These are phyloP conservation scores for Wickerhamiella nectarea DNA, from an alignment of 805 yeast genomes.

Conservation along the genomic window DNA sequence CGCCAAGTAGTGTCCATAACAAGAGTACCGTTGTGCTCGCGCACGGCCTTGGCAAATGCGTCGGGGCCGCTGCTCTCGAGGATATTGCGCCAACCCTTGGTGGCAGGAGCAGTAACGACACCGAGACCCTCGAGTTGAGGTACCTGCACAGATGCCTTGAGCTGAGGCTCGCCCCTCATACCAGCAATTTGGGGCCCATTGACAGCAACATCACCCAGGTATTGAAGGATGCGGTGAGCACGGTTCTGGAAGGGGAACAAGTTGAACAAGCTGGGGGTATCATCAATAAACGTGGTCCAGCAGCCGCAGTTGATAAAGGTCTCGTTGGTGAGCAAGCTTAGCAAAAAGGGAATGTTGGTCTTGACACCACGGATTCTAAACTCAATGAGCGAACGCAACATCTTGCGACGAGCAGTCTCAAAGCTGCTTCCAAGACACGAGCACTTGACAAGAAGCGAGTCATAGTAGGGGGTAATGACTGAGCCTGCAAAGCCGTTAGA, in stretches of 20 bases:
- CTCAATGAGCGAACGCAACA: slow-evolving; percentile 92
- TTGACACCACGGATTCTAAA: slow-evolving; percentile 98
- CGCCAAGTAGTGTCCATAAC: slow-evolving; percentile 99
- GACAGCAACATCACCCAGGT: slow-evolving; percentile 86
- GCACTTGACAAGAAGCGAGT: slow-evolving; percentile 95
- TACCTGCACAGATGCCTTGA: slow-evolving; percentile 56
- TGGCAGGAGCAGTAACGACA: slow-evolving; percentile 44
- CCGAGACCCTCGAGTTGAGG: slow-evolving; percentile 60
- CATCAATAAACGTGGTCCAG: slow-evolving; percentile 98
- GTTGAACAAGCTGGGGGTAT: slow-evolving; percentile 89
- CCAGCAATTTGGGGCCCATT: slow-evolving; percentile 95
- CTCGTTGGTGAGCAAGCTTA: slow-evolving; percentile 80
- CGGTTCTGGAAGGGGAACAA: slow-evolving; percentile 92
- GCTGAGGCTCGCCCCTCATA: slow-evolving; percentile 83
- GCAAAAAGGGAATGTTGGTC: slow-evolving; percentile 91
- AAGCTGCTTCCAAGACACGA: slow-evolving; percentile 93
- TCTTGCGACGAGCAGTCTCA: slow-evolving; percentile 94
- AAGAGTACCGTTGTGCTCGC: slow-evolving; percentile 72
- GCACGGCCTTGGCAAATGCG: slow-evolving; percentile 76
- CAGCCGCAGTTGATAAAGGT: slow-evolving; percentile 76
- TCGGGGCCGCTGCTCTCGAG: slow-evolving; percentile 77
- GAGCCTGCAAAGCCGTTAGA: slow-evolving; percentile 98
- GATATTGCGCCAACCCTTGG: slow-evolving; percentile 86
- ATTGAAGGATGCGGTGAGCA: slow-evolving; percentile 84
- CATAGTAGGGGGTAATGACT: slow-evolving; percentile 91